Evolutionary conservation across 2,329 filamentous ascomycete species (phyloP).

Genomic region (Aspergillus pseudoviridinutans): DNA sequence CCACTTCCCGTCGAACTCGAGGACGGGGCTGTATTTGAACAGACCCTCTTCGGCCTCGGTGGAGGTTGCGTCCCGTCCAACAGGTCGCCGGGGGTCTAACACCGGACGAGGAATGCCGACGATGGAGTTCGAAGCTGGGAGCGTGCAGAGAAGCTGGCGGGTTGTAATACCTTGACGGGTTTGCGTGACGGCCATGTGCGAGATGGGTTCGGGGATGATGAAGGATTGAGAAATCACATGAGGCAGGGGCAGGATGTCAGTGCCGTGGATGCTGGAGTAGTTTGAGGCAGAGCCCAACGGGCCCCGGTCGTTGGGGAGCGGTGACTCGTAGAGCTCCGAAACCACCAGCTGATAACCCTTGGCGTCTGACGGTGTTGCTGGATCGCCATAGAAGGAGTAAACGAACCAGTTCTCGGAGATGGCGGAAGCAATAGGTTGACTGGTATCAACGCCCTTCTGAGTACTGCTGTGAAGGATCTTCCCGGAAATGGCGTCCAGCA

Average conservation of each 20-base stretch:
- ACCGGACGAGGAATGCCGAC: constrained; percentile 73
- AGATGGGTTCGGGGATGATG: constrained; percentile 74
- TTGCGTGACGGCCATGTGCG: constrained; percentile 75
- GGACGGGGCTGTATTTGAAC: constrained; percentile 66
- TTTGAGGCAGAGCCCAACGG: constrained; percentile 66
- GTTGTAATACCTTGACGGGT: constrained; percentile 89
- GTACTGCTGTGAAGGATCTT: constrained; percentile 68
- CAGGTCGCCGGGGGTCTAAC: constrained; percentile 80
- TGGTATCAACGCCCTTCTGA: constrained; percentile 69
- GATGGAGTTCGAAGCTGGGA: constrained; percentile 69
- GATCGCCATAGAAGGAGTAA: constrained; percentile 69
- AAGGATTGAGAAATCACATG: constrained; percentile 76
- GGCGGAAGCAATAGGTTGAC: constrained; percentile 69
- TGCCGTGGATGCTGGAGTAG: constrained; percentile 71
- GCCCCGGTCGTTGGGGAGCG: constrained; percentile 77
- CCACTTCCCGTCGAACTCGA: constrained; percentile 80
- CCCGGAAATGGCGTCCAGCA: constrained; percentile 84
- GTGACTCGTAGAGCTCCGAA: constrained; percentile 86
- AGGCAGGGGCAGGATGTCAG: constrained; percentile 60
- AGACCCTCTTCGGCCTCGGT: constrained; percentile 82
- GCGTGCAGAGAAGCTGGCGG: constrained; percentile 73
- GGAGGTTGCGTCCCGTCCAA: constrained; percentile 76
- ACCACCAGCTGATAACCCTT: constrained; percentile 84
- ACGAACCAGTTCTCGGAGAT: constrained; percentile 94
- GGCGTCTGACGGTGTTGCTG: constrained; percentile 47